Base-by-base conservation (phyloP, 225 moss, liverwort and hornwort genomes). In the Bryoerythrophyllum caledonicum region DNA sequence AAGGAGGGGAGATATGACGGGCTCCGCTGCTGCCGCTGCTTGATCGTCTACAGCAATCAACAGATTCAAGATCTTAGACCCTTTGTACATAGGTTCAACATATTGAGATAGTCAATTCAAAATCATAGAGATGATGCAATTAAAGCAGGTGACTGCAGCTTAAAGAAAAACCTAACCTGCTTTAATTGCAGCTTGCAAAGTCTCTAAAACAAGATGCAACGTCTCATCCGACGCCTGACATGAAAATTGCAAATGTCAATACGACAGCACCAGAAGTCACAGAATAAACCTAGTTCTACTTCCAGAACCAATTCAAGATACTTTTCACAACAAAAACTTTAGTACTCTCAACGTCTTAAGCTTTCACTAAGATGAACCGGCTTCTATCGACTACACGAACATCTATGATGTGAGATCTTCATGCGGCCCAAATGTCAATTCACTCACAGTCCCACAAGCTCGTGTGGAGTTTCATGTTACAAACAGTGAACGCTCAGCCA, bases 221-320 rank as follows among this genome's bases (percentile, higher is more conserved):
- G 95, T 92, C 82, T 95, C 95, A 80, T 95, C 93, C 43, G 95
- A 90, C 43, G 92, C 88, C 94, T 94, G 83, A 83, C 67, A 59
- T 49, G 74, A 19, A 38, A 79, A 44, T 34, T 59, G 71, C 20
- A 7, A 67, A 65, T 21, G 37, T 76, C 57, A 68, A 57, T 72
- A 24, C 55, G 71, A 65, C 15, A 56, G 26, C 55, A 76, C 16
- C 16, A 72, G 4, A 10, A 67, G 8, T 40, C 51, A 63, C 58
- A 70, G 44, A 71, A n/a, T 37, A 60, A 66, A 16, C 35, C 63
- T 48, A 38, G 24, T 70, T 59, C 58, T 35, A 49, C 23, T 70
- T 53, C n/a, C 14, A 64, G 68, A 59, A 38, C 35, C 30, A 68
- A 54, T 48, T 70, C 46, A 74, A 68, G 56, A 63, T 44, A 63